These are phyloP conservation scores for Fusarium chuoi DNA, from an alignment of 2,329 filamentous ascomycete species.

Conservation along the genomic window DNA sequence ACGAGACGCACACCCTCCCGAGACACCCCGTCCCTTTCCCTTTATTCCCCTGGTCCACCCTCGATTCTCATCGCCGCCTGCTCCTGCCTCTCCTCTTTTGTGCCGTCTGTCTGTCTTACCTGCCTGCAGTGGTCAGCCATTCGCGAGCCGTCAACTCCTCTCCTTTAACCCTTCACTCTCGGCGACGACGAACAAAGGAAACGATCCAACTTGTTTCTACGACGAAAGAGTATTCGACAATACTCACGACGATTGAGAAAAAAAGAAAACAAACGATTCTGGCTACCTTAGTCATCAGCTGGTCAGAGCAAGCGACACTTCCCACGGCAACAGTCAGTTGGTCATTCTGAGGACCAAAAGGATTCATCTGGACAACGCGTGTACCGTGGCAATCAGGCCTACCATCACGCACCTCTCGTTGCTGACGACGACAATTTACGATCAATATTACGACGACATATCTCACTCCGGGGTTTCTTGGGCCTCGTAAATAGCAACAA, in stretches of 20 bases:
- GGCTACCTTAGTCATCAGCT: conserved; percentile 27
- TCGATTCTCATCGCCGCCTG: conserved; percentile 43
- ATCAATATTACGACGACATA: conserved; percentile 39
- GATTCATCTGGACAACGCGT: conserved; percentile 34
- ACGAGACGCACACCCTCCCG: conserved; percentile 47
- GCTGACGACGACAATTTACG: conserved; percentile 43
- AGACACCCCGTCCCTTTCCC: conserved; percentile 48
- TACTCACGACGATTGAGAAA: conserved; percentile 18
- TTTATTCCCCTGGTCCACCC: conserved; percentile 49
- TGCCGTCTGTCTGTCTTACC: conserved; percentile 17
- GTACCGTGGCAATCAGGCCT: conserved; percentile 43
- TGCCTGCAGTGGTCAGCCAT: conserved; percentile 33
- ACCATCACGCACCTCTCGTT: conserved; percentile 36
- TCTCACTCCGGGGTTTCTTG: conserved; percentile 14
- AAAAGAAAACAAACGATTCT: neutral
- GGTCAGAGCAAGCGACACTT: conserved; percentile 10
- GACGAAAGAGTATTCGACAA: conserved; percentile 20
- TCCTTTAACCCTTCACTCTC: conserved; percentile 28
- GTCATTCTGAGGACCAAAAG: conserved; percentile 16
- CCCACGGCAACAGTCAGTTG: conserved; percentile 30
- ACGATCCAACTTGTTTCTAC: conserved; percentile 8
- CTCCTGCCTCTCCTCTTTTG: conserved; percentile 38
- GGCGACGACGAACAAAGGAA: conserved; percentile 25
- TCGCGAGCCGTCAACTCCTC: conserved; percentile 37
- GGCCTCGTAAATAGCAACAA: conserved; percentile 34